Base-by-base conservation (phyloP, 169 alveolate species). In the Cystoisospora suis region DNA sequence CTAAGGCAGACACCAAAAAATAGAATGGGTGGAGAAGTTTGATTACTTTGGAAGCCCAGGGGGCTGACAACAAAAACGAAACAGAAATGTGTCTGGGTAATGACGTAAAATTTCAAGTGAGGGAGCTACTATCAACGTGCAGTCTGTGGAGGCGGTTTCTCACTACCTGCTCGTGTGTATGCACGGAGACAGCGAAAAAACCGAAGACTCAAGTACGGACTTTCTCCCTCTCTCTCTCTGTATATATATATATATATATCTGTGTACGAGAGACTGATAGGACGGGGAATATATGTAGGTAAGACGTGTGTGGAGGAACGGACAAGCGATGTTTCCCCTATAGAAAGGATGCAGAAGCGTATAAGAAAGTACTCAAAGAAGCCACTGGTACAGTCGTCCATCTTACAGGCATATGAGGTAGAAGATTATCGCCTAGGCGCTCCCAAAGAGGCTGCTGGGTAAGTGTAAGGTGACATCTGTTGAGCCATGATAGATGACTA, bases 331-430 rank as follows among this genome's bases (percentile, higher is more conserved):
- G 23, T 15, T 23, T 53, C 29, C 12, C 65, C 12, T 12, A 53
- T 12, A 53, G 65, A 53, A 53, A 53, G 23, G 23, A 15, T 12
- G 65, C 12, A 23, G 23, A 23, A 53, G 65, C 12, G 65, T 15
- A 53, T 15, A 23, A 53, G 23, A 53, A 23, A 23, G 23, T 15
- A 53, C 29, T 23, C 12, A 53, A 53, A 53, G 65, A 53, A 53
- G 65, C 12, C 65, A 53, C 65, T 15, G 12, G 65, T 15, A 53
- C 12, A 53, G 23, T 23, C 12, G 38, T 0, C 58, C 40, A 3
- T 1, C 83, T 34, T 40, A 72, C 83, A 12, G 83, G 83, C 58
- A 72, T 23, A 27, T 72, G 83, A 4, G 83, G 83, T 17, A 72
- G 83, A 15, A 36, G 29, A 17, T 72, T 38, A 38, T 38, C 83